phyloP scores from a whole-genome alignment of 2,329 filamentous ascomycete species.

The Pseudonectria foliicola region DNA sequence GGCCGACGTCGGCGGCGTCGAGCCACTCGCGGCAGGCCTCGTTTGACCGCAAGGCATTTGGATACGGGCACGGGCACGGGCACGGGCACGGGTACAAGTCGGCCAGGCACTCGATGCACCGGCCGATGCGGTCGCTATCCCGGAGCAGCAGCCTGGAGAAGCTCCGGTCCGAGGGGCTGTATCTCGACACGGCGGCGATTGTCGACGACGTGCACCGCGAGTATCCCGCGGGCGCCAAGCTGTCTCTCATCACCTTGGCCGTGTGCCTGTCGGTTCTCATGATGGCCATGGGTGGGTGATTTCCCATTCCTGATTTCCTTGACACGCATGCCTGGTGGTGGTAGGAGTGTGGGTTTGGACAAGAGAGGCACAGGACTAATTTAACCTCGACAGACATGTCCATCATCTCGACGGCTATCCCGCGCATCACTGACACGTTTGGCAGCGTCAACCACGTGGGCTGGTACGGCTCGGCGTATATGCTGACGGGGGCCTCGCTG shows the following conservation, averaged over 20 bases:
- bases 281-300: slow-evolving; percentile 30
- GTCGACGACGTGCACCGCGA: slow-evolving; percentile 5
- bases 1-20: too few species aligned
- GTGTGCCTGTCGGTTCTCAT: slow-evolving; percentile 33
- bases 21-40: too few species aligned
- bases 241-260: slow-evolving; percentile 30
- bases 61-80: too few species aligned
- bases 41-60: slow-evolving; percentile 12
- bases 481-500: slow-evolving; percentile 34
- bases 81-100: too few species aligned
- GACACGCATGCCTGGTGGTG: too few species aligned
- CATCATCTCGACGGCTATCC: slow-evolving; percentile 38
- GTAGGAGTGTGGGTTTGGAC: too few species aligned
- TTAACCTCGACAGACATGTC: slow-evolving; percentile 24
- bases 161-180: slow-evolving; percentile 7
- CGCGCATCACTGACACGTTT: slow-evolving; percentile 36
- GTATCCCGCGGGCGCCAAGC: slow-evolving; percentile 20
- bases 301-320: too few species aligned
- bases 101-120: not conserved
- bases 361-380: slow-evolving; percentile 3
- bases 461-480: slow-evolving; percentile 42
- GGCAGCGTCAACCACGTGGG: slow-evolving; percentile 39
- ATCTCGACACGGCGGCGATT: not conserved
- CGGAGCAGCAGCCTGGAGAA: slow-evolving; percentile 23
- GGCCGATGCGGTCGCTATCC: slow-evolving; percentile 6